A percentile compares a stretch with the other conserved stretches of the same genome.
phyloP scores from a whole-genome alignment of 2,329 filamentous ascomycete genomes.

The Lanzia echinophila region DNA sequence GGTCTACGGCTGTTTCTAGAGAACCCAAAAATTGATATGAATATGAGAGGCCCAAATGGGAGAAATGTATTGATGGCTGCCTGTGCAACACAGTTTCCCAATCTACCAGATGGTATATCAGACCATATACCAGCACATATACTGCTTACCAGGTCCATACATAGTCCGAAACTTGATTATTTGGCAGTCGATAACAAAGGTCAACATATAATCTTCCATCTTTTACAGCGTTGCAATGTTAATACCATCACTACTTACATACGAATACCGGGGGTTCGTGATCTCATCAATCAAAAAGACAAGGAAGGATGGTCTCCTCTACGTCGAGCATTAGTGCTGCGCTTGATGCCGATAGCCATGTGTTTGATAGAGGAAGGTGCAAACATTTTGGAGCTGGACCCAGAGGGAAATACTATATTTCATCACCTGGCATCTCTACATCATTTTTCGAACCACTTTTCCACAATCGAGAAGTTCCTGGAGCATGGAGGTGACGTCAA shows the following conservation, averaged over 20 bases:
- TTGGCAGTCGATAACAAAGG: not conserved
- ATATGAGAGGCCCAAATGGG: not conserved
- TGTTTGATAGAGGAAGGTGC: constrained; percentile 6
- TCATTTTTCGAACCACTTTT: not conserved
- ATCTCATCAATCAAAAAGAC: constrained; percentile 10
- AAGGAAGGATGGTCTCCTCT: constrained; percentile 12
- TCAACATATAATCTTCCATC: not conserved
- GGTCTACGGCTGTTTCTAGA: not conserved
- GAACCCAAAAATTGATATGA: not conserved
- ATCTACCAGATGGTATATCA: not conserved
- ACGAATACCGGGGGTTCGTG: not conserved
- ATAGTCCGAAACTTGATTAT: not conserved
- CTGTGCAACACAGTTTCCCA: not conserved
- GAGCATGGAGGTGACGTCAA: constrained; percentile 5
- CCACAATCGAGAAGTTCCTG: not conserved
- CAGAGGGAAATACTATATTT: constrained; percentile 11
- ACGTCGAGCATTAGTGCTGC: constrained; percentile 1
- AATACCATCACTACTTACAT: not conserved
- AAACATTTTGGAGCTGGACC: constrained; percentile 11
- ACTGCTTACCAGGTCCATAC: not conserved
- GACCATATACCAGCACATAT: not conserved
- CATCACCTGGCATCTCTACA: constrained; percentile 8
- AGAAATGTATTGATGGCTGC: not conserved
- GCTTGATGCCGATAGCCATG: not conserved
- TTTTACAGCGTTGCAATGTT: not conserved